Evolutionary conservation across 2,329 filamentous ascomycete genomes (phyloP), one percentile per base, ranked within the genome.

Genomic region (Seiridium unicorne): DNA sequence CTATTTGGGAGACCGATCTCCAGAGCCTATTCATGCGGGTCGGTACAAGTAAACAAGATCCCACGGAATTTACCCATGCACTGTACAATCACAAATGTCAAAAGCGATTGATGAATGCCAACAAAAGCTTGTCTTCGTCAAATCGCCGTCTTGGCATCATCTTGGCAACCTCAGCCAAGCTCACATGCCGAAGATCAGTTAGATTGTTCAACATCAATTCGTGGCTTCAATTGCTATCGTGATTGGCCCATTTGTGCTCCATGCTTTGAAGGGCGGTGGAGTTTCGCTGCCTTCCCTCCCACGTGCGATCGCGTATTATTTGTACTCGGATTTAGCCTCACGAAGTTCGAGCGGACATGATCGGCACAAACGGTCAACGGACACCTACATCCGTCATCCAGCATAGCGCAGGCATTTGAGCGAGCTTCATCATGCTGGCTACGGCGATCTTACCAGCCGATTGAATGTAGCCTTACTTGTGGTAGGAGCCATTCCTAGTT

Each of bases 21-120:
- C 26, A 46, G n/a, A 38, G 32, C 36, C 35, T n/a, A 18, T n/a
- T 55, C 31, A 44, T 55, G 54, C 31, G 47, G n/a, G 53, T 40
- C 40, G 44, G 10, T 55, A 26, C 35, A 53, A 35, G 4, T 11
- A n/a, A 53, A 34, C 32, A 32, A 53, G 34, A 35, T 8, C 49
- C 49, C 49, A 53, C 18, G 49, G 32, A 11, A 35, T 26, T 35
- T 36, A 36, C 32, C 32, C 49, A n/a, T 36, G 49, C 49, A 53
- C 38, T 53, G 32, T 53, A 34, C 49, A 36, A n/a, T 35, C 49
- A 35, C 35, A 35, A 38, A 53, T 7, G 32, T 35, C 8, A 4
- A 32, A 53, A n/a, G 32, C 49, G 49, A 53, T 53, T 53, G 49
- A 57, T 40, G 40, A 44, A 40, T 38, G 53, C 53, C 53, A 40